A percentile compares a stretch with the other conserved stretches of the same genome.
Evolutionary conservation across 2,329 filamentous ascomycete species (phyloP).

Genomic region (Fonsecaea monophora): DNA sequence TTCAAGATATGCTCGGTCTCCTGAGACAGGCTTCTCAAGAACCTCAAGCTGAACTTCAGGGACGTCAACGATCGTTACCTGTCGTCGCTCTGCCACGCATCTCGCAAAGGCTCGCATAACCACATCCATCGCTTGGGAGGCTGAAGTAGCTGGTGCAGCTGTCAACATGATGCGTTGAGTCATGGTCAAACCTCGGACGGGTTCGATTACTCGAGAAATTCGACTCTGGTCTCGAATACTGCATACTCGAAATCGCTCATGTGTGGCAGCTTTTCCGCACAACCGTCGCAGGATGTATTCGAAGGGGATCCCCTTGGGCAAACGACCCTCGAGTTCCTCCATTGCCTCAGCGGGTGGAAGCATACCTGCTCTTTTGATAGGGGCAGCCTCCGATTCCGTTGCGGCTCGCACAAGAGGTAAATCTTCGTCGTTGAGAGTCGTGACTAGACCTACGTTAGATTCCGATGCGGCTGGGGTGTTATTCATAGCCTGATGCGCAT

Average conservation of each 20-base stretch:
- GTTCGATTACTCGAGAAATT: conserved; percentile 77
- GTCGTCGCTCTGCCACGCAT: conserved; percentile 71
- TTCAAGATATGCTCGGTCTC: conserved; percentile 65
- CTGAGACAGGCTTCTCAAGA: conserved; percentile 64
- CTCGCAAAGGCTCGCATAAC: conserved; percentile 70
- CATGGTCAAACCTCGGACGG: conserved; percentile 69
- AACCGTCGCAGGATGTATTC: conserved; percentile 81
- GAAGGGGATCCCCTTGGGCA: conserved; percentile 80
- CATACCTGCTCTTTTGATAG: conserved; percentile 74
- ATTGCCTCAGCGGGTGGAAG: conserved; percentile 74
- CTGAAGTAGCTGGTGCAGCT: conserved; percentile 63
- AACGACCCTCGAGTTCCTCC: conserved; percentile 79
- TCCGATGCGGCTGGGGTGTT: conserved; percentile 22
- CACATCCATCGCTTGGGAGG: conserved; percentile 37
- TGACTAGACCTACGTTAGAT: conserved; percentile 72
- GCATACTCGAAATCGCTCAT: conserved; percentile 74
- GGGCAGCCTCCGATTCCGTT: conserved; percentile 68
- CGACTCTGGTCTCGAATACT: conserved; percentile 66
- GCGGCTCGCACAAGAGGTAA: conserved; percentile 66
- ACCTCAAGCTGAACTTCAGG: conserved; percentile 72
- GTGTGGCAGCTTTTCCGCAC: conserved; percentile 69
- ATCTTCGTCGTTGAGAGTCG: conserved; percentile 75
- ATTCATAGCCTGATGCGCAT: conserved; percentile 64
- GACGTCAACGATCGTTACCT: conserved; percentile 75
- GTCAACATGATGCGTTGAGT: conserved; percentile 78